Evolutionary conservation across 345 rosid genomes (phyloP).

Genomic region (Rubroshorea leprosula): DNA sequence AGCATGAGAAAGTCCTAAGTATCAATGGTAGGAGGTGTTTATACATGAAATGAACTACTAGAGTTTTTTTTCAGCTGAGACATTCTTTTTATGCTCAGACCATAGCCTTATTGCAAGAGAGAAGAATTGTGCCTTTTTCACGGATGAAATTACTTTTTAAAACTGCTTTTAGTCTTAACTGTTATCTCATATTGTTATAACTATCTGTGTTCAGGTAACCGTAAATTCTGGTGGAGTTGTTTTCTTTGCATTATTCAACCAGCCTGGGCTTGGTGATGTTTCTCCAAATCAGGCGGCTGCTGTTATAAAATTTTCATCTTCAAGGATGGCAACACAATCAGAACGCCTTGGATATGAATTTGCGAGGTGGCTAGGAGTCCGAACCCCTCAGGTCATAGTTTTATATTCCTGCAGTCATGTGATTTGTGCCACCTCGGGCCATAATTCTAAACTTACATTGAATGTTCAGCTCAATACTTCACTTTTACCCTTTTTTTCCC

Average conservation of each 20-base stretch:
- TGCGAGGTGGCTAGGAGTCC: conserved; percentile 91
- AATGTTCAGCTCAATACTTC: no score
- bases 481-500: no score
- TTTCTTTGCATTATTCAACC: conserved; percentile 87
- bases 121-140: no score
- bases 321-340: conserved; percentile 99
- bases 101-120: no score
- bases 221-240: conserved; percentile 99
- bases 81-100: no score
- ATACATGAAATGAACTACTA: no score
- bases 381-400: conserved; percentile 77
- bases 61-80: no score
- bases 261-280: conserved; percentile 37
- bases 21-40: no score
- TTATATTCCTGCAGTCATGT: not conserved
- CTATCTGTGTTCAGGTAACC: conserved; percentile 58
- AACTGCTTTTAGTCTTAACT: no score
- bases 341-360: conserved; percentile 99
- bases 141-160: no score
- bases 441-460: not conserved
- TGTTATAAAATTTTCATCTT: conserved; percentile 93
- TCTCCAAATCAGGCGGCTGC: conserved; percentile 78
- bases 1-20: no score
- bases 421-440: no score
- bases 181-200: conserved; percentile 25